phyloP scores from a whole-genome alignment of 2,329 filamentous ascomycete genomes.

The Aureobasidium pullulans region DNA sequence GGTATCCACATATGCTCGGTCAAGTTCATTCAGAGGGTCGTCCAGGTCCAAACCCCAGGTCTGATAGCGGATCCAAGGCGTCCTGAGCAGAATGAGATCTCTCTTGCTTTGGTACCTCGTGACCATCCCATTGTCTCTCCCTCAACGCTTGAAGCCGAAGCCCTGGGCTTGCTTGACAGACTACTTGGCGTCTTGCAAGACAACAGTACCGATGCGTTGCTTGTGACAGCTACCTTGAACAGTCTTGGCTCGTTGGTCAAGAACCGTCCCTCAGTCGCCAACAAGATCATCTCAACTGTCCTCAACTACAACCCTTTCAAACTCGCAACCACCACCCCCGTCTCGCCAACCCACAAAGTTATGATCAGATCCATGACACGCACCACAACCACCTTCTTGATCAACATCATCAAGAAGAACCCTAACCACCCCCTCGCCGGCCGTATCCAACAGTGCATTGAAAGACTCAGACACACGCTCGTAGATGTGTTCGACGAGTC shows the following conservation, averaged over 20 bases:
- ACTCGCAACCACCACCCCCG: constrained; percentile 56
- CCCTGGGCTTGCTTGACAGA: constrained; percentile 81
- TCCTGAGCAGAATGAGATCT: constrained; percentile 72
- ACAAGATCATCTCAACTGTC: constrained; percentile 76
- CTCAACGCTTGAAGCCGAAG: constrained; percentile 82
- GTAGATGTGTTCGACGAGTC: constrained; percentile 73
- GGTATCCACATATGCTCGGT: constrained; percentile 88
- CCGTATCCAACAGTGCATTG: constrained; percentile 81
- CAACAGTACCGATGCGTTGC: constrained; percentile 74
- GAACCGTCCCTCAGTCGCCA: constrained; percentile 69
- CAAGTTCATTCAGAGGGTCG: constrained; percentile 92
- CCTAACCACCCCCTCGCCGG: constrained; percentile 65
- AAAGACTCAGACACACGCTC: constrained; percentile 70
- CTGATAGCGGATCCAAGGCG: constrained; percentile 72
- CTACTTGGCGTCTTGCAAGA: constrained; percentile 81
- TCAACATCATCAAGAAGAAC: constrained; percentile 79
- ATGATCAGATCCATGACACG: constrained; percentile 91
- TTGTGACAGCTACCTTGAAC: constrained; percentile 89
- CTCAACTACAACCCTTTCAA: constrained; percentile 89
- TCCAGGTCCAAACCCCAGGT: constrained; percentile 85
- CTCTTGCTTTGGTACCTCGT: constrained; percentile 73
- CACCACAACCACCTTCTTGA: constrained; percentile 74
- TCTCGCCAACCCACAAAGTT: constrained; percentile 73
- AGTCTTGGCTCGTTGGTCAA: constrained; percentile 76
- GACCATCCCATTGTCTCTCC: constrained; percentile 75